Base-by-base conservation (phyloP, 1,284 basidiomycete species). In the Stereum hirsutum region DNA sequence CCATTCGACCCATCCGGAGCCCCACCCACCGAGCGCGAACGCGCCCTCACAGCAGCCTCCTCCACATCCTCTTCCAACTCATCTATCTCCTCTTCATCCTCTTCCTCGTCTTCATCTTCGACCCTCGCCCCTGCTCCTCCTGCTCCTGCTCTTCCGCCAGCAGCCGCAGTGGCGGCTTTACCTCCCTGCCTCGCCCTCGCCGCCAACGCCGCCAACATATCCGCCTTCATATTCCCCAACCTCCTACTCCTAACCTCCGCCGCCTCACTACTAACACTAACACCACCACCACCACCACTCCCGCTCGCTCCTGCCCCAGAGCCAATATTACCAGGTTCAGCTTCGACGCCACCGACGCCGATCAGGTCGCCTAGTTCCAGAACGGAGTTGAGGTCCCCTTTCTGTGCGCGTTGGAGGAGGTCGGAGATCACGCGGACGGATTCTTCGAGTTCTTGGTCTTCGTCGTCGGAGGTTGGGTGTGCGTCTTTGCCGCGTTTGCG, bases 381-480 rank as follows among this genome's bases (percentile, higher is more conserved):
- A n/a, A n/a, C n/a, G n/a, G n/a, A n/a, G n/a, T n/a, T n/a, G n/a
- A n/a, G n/a, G n/a, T n/a, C n/a, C n/a, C n/a, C n/a, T n/a, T n/a
- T n/a, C n/a, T n/a, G n/a, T n/a, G n/a, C n/a, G n/a, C 77, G 74
- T 39, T 57, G 58, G 41, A 84, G 72, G 30, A 86, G 57, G 5
- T 78, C 80, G 26, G 82, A 79, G 43, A 87, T 75, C 21, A 78
- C 79, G 40, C 78, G 73, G 30, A 85, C 78, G 7, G 80, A 81
- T 52, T 83, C 81, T 44, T 75, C 78, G 43, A 86, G 54, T 28
- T 75, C 70, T n/a, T n/a, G n/a, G 27, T 65, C 60, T 26, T 66
- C 66, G 14, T 66, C 46, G 27, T 44, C 46, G 24, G 45, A 46
- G 4, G 42, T 45, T 40, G 43, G 61, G 4, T 70, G 72, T 7